Evolutionary conservation across 352 stramenopile species (phyloP), one percentile per base, ranked within the genome.

Genomic region (Salisapilia sapeloensis): DNA sequence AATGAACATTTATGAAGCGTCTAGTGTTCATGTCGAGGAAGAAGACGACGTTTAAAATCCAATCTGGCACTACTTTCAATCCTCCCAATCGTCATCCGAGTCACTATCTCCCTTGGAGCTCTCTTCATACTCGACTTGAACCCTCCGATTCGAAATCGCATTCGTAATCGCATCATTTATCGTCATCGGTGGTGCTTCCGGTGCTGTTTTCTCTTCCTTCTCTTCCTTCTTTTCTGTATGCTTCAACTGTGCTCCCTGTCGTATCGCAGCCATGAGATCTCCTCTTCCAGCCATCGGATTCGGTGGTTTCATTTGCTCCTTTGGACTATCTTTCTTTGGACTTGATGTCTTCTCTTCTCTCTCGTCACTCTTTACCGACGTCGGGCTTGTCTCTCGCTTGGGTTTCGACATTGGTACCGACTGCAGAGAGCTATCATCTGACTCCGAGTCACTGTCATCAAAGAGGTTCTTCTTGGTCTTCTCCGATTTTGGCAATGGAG

Each of bases 161-260:
- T 86, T 84, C 18, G 61, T 64, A 36, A 89, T 89, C 19, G 65
- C 69, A 41, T 89, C 74, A 20, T 56, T 75, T 40, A 89, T 79
- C 1, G 69, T n/a, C n/a, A n/a, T n/a, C n/a, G n/a, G n/a, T 13
- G 30, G 34, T 12, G 45, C 50, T 20, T 38, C 17, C 12, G 29
- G 29, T 11, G n/a, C 17, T 6, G 31, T 13, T 14, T 38, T 38
- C 5, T 29, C 16, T 1, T 30, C 21, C 6, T 21, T 21, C 13
- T 31, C 26, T 10, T 27, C 29, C 7, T 27, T 16, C 13, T 29
- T 38, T 16, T 38, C 36, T 0, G 40, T 34, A 31, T 80, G 75
- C 14, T 72, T 70, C 3, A 89, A 35, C 16, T 63, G 41, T n/a
- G 56, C 31, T 12, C 74, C 70, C 37, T 83, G 50, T 19, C 66